Base-by-base conservation (phyloP, 257 asterid genomes). In the Fraxinus quadrangulata region DNA sequence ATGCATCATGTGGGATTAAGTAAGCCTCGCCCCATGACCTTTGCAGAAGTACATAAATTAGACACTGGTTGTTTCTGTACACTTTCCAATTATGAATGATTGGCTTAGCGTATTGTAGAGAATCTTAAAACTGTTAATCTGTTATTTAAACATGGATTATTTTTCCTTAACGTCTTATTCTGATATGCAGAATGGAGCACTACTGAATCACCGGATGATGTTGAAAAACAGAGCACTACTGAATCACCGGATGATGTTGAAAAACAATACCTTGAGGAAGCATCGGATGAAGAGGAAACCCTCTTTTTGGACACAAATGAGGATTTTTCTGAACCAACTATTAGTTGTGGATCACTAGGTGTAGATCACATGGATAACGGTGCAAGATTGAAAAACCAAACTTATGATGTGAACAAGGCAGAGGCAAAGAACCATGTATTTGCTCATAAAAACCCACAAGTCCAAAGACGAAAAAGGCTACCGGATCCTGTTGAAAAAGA, bases 201-300 rank as follows among this genome's bases (percentile, higher is more conserved):
- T 28, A 94, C 99, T 21, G 99, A 91, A 86, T 94, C 97, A 81
- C 86, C 97, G 39, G 99, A 94, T 77, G 99, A 90, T 68, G 85
- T 94, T 66, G 98, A 94, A 89, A 94, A 91, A 84, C 99, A 86
- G 94, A 92, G 99, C 90, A 94, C 97, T 28, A 94, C 99, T 21
- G 99, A 91, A 86, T 94, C 97, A 81, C 86, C 97, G 39, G 99
- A 94, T 77, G 99, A 90, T 68, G 85, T 94, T 66, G 98, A 94
- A 89, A 94, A 91, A 84, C 99, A 86, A 83, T 96, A 91, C 80
- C 90, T 90, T 63, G 97, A 92, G 80, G 97, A 92, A 84, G 94
- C 85, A 37, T 92, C 95, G 42, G 97, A 92, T 79, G 97, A 89
- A 80, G 98, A 93, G 84, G 98, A 92, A 85, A 79, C 83, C 37